Evolutionary conservation across 2,329 filamentous ascomycete species (phyloP).

Genomic region (Trichoderma koningii): DNA sequence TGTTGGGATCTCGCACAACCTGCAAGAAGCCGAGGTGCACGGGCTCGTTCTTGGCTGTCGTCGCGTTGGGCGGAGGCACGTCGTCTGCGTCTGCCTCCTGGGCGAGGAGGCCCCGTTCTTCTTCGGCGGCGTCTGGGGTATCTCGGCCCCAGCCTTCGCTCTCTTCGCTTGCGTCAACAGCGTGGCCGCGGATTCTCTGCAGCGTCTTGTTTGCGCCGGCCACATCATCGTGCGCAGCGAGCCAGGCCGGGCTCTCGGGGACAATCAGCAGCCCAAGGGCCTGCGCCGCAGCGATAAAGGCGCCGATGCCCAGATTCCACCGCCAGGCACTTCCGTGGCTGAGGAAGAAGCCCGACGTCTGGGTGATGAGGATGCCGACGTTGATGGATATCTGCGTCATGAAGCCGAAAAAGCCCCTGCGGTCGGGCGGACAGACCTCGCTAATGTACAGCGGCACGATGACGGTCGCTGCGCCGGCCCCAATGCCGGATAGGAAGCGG

Average conservation of each 20-base stretch:
- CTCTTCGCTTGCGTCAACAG: slow-evolving; percentile 72
- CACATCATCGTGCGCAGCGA: slow-evolving; percentile 67
- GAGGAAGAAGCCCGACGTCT: slow-evolving; percentile 83
- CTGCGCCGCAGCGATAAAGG: slow-evolving; percentile 68
- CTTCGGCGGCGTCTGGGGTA: slow-evolving; percentile 56
- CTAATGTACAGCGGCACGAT: slow-evolving; percentile 94
- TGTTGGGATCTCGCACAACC: slow-evolving; percentile 67
- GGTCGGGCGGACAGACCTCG: slow-evolving; percentile 76
- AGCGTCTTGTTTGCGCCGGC: slow-evolving; percentile 66
- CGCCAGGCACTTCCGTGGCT: slow-evolving; percentile 81
- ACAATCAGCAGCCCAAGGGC: slow-evolving; percentile 71
- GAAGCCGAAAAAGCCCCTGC: slow-evolving; percentile 76
- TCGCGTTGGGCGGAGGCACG: slow-evolving; percentile 22
- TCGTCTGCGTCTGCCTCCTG: slow-evolving; percentile 32
- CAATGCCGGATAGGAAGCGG: slow-evolving; percentile 77
- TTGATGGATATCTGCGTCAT: slow-evolving; percentile 96
- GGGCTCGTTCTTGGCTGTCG: slow-evolving; percentile 28
- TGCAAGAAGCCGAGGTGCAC: slow-evolving; percentile 61
- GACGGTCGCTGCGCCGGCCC: slow-evolving; percentile 85
- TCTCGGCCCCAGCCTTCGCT: slow-evolving; percentile 60
- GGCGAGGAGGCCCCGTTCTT: slow-evolving; percentile 65
- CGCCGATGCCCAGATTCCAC: slow-evolving; percentile 74
- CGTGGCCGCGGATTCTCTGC: slow-evolving; percentile 72
- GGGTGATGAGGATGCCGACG: slow-evolving; percentile 80
- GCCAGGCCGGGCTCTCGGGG: slow-evolving; percentile 86